A percentile compares a stretch with the other conserved stretches of the same genome.
phyloP scores from a whole-genome alignment of 2,329 filamentous ascomycete species.

The Fusarium duplospermum region DNA sequence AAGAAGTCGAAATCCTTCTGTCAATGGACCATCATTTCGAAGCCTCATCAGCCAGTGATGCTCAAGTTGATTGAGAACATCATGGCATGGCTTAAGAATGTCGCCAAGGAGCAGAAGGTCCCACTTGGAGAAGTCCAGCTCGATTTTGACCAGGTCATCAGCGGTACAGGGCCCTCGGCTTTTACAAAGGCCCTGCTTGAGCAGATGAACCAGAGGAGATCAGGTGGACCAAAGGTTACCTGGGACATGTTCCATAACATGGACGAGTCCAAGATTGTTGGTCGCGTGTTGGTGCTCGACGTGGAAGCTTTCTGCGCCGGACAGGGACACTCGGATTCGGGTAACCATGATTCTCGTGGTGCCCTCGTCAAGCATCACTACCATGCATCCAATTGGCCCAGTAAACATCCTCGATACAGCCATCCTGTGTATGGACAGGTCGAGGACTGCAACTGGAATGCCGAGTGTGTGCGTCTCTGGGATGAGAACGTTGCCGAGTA shows the following conservation, averaged over 20 bases:
- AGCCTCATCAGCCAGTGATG: conserved; percentile 76
- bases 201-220: conserved; percentile 67
- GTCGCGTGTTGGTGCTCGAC: conserved; percentile 73
- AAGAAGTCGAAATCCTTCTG: conserved; percentile 77
- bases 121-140: conserved; percentile 71
- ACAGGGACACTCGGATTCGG: conserved; percentile 78
- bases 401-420: conserved; percentile 71
- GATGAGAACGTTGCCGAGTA: conserved; percentile 73
- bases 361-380: conserved; percentile 81
- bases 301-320: conserved; percentile 80
- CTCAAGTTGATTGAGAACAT: conserved; percentile 75
- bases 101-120: conserved; percentile 69
- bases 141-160: conserved; percentile 79
- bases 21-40: conserved; percentile 81
- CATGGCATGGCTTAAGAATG: conserved; percentile 71
- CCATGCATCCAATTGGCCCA: conserved; percentile 79
- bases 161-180: conserved; percentile 77
- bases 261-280: conserved; percentile 72
- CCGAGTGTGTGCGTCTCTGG: conserved; percentile 73
- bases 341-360: conserved; percentile 73
- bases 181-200: conserved; percentile 74
- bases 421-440: conserved; percentile 78
- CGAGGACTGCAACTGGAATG: conserved; percentile 77
- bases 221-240: conserved; percentile 55
- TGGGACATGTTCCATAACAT: conserved; percentile 76